Percentiles rank a stretch among this genome's conserved stretches.
Conservation (phyloP, 176 grass and related monocot species). For the Rhynchospora breviuscula region DNA sequence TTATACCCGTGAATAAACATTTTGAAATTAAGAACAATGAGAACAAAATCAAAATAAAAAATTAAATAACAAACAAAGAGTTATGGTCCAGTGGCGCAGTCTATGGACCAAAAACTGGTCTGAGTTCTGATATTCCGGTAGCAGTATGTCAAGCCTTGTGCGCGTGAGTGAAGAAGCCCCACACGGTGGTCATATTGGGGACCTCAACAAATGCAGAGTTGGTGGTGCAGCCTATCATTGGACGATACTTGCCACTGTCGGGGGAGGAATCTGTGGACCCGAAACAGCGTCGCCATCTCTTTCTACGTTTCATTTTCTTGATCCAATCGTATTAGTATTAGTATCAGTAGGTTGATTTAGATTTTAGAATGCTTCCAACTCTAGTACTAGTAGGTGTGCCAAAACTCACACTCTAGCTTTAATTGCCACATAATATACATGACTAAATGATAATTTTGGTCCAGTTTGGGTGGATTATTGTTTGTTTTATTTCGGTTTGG, state of each 20-base stretch:
- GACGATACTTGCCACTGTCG: constrained; percentile 17
- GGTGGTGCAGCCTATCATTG: neutral
- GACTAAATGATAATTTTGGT: neutral
- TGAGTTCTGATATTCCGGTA: neutral
- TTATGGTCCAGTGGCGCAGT: neutral
- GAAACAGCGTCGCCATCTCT: neutral
- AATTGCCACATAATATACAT: neutral
- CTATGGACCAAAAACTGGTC: neutral
- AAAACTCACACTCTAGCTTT: neutral
- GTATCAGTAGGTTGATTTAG: neutral
- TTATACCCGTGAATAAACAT: neutral
- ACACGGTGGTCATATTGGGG: constrained; percentile 24
- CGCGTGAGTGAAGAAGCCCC: constrained; percentile 4
- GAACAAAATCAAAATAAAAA: neutral
- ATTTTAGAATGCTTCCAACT: neutral
- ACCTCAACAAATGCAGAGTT: neutral
- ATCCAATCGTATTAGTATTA: neutral
- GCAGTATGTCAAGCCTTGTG: neutral
- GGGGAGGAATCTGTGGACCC: constrained; percentile 25
- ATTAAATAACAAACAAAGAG: neutral
- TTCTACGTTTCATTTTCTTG: neutral
- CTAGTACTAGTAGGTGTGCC: constrained; percentile 2
- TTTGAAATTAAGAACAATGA: neutral
- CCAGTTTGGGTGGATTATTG: neutral
- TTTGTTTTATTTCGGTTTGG: neutral